These are phyloP conservation scores for Penicillium ucsense DNA, from an alignment of 495 filamentous ascomycete species.

Conservation along the genomic window DNA sequence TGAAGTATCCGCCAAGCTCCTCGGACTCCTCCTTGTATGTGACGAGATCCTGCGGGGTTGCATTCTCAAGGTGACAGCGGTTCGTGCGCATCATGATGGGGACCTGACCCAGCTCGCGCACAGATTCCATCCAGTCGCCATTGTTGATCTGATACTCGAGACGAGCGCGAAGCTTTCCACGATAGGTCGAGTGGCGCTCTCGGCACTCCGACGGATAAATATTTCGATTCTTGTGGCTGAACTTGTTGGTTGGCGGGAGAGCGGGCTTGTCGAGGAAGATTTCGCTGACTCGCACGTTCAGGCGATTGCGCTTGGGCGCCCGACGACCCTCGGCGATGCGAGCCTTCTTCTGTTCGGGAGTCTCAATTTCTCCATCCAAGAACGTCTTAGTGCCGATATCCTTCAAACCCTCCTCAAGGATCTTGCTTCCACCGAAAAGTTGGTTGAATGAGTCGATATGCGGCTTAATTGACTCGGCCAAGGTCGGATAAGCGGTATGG, in stretches of 20 bases:
- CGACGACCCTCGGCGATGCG: constrained; percentile 35
- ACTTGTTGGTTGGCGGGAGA: constrained; percentile 71
- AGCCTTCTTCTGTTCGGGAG: constrained; percentile 28
- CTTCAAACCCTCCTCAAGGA: constrained; percentile 65
- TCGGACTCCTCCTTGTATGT: constrained; percentile 84
- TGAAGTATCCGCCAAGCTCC: constrained; percentile 87
- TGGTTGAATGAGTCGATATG: constrained; percentile 96
- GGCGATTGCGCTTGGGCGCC: constrained; percentile 52
- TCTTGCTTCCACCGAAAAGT: constrained; percentile 59
- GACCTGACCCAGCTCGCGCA: constrained; percentile 76
- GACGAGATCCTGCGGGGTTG: constrained; percentile 72
- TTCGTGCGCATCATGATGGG: constrained; percentile 94
- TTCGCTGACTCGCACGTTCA: constrained; percentile 65
- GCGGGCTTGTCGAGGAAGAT: constrained; percentile 67
- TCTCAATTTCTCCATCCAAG: constrained; percentile 61
- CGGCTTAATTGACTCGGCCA: constrained; percentile 72
- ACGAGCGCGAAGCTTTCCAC: constrained; percentile 70
- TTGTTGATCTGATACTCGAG: constrained; percentile 79
- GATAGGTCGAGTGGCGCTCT: constrained; percentile 86
- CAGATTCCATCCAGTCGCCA: constrained; percentile 67
- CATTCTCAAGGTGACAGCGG: constrained; percentile 78
- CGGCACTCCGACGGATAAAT: constrained; percentile 89
- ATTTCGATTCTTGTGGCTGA: constrained; percentile 61
- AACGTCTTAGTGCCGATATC: constrained; percentile 88
- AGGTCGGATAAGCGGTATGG: constrained; percentile 74